Percentiles rank a stretch among this genome's conserved stretches.
Evolutionary conservation across 257 asterid species (phyloP).

Genomic region (Ilex asprella): DNA sequence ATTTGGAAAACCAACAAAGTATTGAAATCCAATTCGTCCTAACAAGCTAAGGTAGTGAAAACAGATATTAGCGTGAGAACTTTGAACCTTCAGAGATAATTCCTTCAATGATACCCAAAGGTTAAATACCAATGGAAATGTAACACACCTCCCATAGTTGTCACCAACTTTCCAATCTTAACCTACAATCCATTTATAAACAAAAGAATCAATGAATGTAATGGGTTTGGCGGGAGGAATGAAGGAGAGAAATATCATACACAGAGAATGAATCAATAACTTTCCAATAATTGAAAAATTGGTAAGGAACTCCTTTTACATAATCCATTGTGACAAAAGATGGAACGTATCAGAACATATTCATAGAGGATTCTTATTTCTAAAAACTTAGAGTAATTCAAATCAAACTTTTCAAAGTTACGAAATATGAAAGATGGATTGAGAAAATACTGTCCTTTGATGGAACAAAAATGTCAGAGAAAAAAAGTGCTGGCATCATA

Average conservation of each 20-base stretch:
- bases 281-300: no score
- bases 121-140: neutral
- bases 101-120: neutral
- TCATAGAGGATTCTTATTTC: no score
- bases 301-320: no score
- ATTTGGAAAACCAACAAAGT: neutral
- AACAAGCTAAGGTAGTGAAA: neutral
- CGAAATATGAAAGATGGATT: no score
- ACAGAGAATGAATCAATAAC: no score
- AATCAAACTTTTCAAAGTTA: no score
- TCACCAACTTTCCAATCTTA: slow-evolving; percentile 57
- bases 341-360: no score
- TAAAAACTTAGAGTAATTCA: no score
- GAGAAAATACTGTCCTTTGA: no score
- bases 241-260: slow-evolving; percentile 2
- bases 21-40: neutral
- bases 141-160: slow-evolving; percentile 80
- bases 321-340: no score
- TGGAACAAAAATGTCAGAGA: no score
- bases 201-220: slow-evolving; percentile 13
- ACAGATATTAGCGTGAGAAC: neutral
- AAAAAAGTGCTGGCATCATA: no score
- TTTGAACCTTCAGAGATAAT: neutral
- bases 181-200: slow-evolving; percentile 43
- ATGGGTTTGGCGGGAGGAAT: slow-evolving; percentile 1